Evolutionary conservation across 2,329 filamentous ascomycete genomes (phyloP), one percentile per base, ranked within the genome.

Genomic region (Taxawa tesnikishii): DNA sequence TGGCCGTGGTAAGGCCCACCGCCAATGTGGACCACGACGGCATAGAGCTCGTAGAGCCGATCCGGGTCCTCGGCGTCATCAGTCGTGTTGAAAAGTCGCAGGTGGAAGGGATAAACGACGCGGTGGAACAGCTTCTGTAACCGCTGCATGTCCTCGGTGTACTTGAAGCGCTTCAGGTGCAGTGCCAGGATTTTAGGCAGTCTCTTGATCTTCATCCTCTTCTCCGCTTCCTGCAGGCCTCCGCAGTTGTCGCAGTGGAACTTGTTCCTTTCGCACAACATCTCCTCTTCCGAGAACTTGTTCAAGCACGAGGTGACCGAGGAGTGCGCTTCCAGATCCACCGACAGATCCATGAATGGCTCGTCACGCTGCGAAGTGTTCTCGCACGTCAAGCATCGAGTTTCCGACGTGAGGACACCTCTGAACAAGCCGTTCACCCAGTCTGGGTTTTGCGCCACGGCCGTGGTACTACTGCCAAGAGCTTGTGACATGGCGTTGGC

Each of bases 401-500:
- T 98, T 61, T 98, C 90, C 7, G 90, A 98, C 4, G 85, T 94
- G 44, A 98, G 62, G 2, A 85, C 79, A 15, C 90, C 90, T 55
- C 98, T 88, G 45, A 98, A 98, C 23, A 98, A 77, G 49, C 94
- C 85, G 57, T 96, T 88, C 15, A 98, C 88, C 88, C 90, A 96
- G 39, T 84, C 56, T 6, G 58, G 57, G 37, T 59, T 62, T 33
- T 50, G 32, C 8, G 41, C 39, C 29, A 46, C 41, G 19, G 32
- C 31, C 9, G 43, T 47, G 10, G 32, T 26, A 12, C 38, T 23
- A 26, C 32, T 27, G 39, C 41, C 29, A 14, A 45, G 30, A n/a
- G 40, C 40, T 2, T 40, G 34, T 14, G 43, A 38, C 38, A 45
- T 32, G 6, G 34, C 37, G 28, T 45, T 44, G 28, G 34, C 26